Percentiles rank a stretch among this genome's conserved stretches.
Conservation (phyloP, 1,139 yeast genomes). For the Scheffersomyces parashehatae region DNA sequence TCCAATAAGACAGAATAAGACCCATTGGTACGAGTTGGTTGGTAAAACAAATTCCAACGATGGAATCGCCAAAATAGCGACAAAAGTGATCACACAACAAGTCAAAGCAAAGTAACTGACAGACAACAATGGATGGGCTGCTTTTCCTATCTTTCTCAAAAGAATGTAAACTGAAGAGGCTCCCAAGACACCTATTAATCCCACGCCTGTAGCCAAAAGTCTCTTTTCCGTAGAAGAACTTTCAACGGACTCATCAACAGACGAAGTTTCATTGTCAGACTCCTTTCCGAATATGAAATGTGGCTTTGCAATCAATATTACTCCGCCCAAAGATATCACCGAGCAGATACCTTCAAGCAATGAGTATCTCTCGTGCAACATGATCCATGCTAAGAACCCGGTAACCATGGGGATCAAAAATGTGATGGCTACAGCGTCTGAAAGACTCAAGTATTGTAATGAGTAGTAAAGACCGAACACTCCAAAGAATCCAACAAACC, state of each 20-base stretch:
- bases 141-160: conserved; percentile 70
- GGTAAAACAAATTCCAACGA: conserved; percentile 64
- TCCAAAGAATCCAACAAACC: conserved; percentile 75
- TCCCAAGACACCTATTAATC: conserved; percentile 69
- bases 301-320: conserved; percentile 80
- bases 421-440: conserved; percentile 75
- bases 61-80: conserved; percentile 58
- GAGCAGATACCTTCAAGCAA: conserved; percentile 70
- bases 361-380: conserved; percentile 69
- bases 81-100: conserved; percentile 56
- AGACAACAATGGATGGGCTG: conserved; percentile 77
- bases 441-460: conserved; percentile 69
- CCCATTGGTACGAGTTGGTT: conserved; percentile 61
- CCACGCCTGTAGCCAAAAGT: conserved; percentile 62
- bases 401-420: conserved; percentile 79
- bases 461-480: conserved; percentile 77
- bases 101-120: conserved; percentile 75
- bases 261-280: conserved; percentile 28
- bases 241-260: conserved; percentile 34
- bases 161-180: conserved; percentile 72
- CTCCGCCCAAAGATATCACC: conserved; percentile 69
- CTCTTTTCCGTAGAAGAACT: conserved; percentile 42
- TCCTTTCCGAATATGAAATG: conserved; percentile 61
- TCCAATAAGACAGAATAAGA: conserved; percentile 61
- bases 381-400: conserved; percentile 68